Percentiles rank a stretch among this genome's conserved stretches.
These are phyloP conservation scores for Poteriospumella lacustris DNA, from an alignment of 108 stramenopile genomes.

Conservation along the genomic window DNA sequence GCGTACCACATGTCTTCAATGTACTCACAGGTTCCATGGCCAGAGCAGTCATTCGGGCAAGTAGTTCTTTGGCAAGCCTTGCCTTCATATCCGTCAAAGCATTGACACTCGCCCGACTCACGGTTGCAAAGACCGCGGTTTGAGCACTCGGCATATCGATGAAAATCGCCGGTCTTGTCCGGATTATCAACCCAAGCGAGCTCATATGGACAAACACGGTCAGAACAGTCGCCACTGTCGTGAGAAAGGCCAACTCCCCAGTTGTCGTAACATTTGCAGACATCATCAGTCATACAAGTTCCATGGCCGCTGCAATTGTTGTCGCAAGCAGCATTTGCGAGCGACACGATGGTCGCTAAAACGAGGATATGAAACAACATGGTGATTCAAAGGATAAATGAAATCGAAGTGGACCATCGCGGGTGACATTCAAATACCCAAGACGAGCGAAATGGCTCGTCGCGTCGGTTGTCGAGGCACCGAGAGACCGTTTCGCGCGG, in stretches of 20 bases:
- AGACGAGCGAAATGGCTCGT: no score
- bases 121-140: conserved; percentile 61
- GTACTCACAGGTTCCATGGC: conserved; percentile 45
- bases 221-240: conserved; percentile 31
- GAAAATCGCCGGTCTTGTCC: conserved; percentile 28
- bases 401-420: no score
- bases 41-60: conserved; percentile 26
- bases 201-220: conserved; percentile 33
- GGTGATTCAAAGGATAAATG: no score
- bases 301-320: conserved; percentile 29
- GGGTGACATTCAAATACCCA: no score
- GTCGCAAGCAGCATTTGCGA: conserved; percentile 21
- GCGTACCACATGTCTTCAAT: conserved; percentile 54
- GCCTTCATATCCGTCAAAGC: conserved; percentile 60
- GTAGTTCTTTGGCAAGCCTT: conserved; percentile 46
- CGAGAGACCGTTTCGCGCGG: no score
- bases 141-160: conserved; percentile 61
- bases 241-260: conserved; percentile 25
- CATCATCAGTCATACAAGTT: conserved; percentile 20
- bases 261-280: conserved; percentile 32
- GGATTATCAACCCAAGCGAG: conserved; percentile 48
- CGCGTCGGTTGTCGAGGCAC: no score
- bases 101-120: conserved; percentile 53
- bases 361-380: no score
- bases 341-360: no score